Conservation (phyloP, 306 rosid species). For the Acacia crassicarpa region DNA sequence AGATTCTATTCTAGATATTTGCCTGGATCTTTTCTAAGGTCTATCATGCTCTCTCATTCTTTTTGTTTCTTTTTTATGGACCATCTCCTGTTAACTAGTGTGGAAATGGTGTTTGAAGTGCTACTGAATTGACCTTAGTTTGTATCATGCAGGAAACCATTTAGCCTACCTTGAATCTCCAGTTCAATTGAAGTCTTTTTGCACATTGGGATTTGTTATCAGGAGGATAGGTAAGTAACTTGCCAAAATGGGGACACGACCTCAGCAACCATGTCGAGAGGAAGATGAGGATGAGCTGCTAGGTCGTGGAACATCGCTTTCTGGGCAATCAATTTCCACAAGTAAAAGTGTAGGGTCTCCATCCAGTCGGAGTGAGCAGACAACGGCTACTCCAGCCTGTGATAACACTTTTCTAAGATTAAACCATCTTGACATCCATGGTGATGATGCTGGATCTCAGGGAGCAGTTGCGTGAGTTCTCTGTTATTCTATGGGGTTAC, state of each 20-base stretch:
- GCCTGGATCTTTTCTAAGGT: no score
- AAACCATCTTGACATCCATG: conserved; percentile 70
- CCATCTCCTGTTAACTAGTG: neutral
- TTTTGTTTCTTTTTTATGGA: neutral
- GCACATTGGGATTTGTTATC: conserved; percentile 1
- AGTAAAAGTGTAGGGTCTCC: conserved; percentile 92
- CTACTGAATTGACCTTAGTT: neutral
- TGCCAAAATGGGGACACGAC: conserved; percentile 67
- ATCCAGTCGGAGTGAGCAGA: conserved; percentile 92
- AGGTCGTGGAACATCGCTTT: conserved; percentile 53
- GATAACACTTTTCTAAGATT: conserved; percentile 61
- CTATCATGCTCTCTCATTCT: neutral
- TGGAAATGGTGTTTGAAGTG: neutral
- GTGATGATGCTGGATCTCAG: conserved; percentile 85
- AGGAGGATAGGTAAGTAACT: neutral
- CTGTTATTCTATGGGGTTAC: conserved; percentile 7
- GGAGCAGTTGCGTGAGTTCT: conserved; percentile 70
- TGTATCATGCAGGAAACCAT: conserved; percentile 4
- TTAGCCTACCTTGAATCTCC: neutral
- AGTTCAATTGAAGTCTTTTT: conserved; percentile 14
- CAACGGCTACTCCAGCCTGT: conserved; percentile 79
- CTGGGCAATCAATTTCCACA: conserved; percentile 82
- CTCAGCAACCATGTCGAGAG: conserved; percentile 54
- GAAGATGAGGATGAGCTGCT: conserved; percentile 71
- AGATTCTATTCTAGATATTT: no score